These are phyloP conservation scores for Psophocarpus tetragonolobus DNA, from an alignment of 306 rosid genomes.

Conservation along the genomic window DNA sequence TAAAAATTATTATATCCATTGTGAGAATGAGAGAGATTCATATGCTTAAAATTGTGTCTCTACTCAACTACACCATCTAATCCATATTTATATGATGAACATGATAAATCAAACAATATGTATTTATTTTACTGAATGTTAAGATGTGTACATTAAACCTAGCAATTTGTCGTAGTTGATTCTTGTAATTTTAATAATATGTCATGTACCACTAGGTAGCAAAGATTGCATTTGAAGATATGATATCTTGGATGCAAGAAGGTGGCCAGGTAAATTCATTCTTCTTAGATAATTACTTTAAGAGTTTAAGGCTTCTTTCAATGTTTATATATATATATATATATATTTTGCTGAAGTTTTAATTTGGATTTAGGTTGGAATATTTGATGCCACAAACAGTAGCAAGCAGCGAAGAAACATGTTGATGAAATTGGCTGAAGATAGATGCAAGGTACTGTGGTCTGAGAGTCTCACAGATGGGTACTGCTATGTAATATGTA, in stretches of 20 bases:
- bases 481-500: slow-evolving; percentile 28
- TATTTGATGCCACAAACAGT: slow-evolving; percentile 98
- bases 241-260: slow-evolving; percentile 99
- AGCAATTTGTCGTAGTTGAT: slow-evolving; percentile 25
- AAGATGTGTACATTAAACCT: neutral
- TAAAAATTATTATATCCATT: neutral
- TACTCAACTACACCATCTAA: neutral
- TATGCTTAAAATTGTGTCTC: neutral
- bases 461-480: slow-evolving; percentile 17
- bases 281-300: slow-evolving; percentile 20
- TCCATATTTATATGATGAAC: neutral
- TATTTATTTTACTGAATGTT: neutral
- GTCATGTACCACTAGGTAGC: slow-evolving; percentile 93
- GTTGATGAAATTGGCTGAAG: slow-evolving; percentile 97
- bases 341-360: slow-evolving; percentile 3
- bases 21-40: neutral
- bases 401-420: slow-evolving; percentile 78
- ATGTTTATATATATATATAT: no score
- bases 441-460: slow-evolving; percentile 88
- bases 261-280: slow-evolving; percentile 91
- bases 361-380: slow-evolving; percentile 74
- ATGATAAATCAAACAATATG: neutral
- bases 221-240: slow-evolving; percentile 95
- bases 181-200: slow-evolving; percentile 56
- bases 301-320: slow-evolving; percentile 25